Percentiles rank a stretch among this genome's conserved stretches.
phyloP scores from a whole-genome alignment of 495 filamentous ascomycete species.

The Penicillium taxi region DNA sequence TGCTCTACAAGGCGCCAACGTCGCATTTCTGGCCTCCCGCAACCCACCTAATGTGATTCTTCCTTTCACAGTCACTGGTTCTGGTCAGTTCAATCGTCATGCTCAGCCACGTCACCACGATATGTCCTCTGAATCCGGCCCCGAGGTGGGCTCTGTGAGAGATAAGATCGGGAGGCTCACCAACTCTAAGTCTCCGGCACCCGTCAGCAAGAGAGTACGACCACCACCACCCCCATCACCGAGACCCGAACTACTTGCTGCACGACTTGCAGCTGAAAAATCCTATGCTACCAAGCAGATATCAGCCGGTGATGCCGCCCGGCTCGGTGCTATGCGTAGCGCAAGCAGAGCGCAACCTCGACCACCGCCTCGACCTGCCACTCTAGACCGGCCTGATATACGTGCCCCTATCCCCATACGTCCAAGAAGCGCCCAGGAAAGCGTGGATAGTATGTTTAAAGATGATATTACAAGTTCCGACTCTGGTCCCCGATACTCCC shows the following conservation, averaged over 20 bases:
- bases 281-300: conserved; percentile 15
- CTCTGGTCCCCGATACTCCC: conserved; percentile 6
- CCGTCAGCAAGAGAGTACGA: conserved; percentile 7
- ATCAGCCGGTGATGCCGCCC: conserved; percentile 9
- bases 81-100: conserved; percentile 15
- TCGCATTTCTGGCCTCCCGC: conserved; percentile 27
- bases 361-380: conserved; percentile 5
- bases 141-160: conserved; percentile 34
- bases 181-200: conserved; percentile 15
- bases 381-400: conserved; percentile 8
- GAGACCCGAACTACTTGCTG: conserved; percentile 28
- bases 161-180: conserved; percentile 36
- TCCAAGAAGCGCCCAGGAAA: conserved; percentile 1
- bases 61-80: conserved; percentile 12
- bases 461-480: conserved; percentile 10
- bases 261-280: conserved; percentile 28
- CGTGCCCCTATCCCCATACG: conserved; percentile 13
- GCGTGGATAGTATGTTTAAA: conserved; percentile 11
- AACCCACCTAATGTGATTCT: conserved; percentile 10
- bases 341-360: conserved; percentile 14
- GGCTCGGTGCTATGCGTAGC: conserved; percentile 17
- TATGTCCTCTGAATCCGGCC: conserved; percentile 20
- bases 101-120: conserved; percentile 9
- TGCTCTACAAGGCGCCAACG: conserved; percentile 33
- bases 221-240: conserved; percentile 11